Evolutionary conservation across 2,329 filamentous ascomycete genomes (phyloP).

Genomic region (Fusarium sp.): DNA sequence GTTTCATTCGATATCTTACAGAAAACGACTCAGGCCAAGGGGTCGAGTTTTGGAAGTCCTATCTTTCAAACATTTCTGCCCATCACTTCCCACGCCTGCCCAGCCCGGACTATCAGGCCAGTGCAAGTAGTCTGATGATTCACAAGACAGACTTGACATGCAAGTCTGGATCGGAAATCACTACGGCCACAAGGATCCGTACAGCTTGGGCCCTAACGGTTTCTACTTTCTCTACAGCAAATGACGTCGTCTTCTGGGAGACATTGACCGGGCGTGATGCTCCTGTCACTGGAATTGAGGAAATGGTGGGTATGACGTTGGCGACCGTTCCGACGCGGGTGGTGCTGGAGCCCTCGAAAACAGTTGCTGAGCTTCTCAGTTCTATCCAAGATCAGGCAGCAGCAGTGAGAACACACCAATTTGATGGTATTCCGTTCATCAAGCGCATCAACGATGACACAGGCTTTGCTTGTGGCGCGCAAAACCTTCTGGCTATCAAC

Average conservation of each 20-base stretch:
- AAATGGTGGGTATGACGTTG: constrained; percentile 36
- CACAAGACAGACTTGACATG: neutral
- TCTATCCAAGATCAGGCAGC: constrained; percentile 29
- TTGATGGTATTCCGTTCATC: constrained; percentile 36
- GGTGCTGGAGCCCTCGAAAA: neutral
- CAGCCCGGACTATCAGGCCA: constrained; percentile 25
- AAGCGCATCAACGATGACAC: constrained; percentile 32
- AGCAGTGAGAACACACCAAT: constrained; percentile 24
- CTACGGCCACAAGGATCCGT: constrained; percentile 34
- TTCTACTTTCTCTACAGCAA: constrained; percentile 28
- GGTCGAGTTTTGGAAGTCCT: constrained; percentile 33
- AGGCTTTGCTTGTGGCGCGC: constrained; percentile 31
- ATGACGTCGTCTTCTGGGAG: constrained; percentile 43
- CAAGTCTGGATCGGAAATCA: constrained; percentile 29
- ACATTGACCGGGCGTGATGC: constrained; percentile 42
- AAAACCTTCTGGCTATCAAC: constrained; percentile 43
- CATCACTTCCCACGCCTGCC: constrained; percentile 43
- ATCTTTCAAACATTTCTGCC: constrained; percentile 22
- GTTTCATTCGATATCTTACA: constrained; percentile 31
- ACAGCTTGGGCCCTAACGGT: constrained; percentile 43
- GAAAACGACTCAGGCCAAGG: constrained; percentile 6
- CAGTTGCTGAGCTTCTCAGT: constrained; percentile 10
- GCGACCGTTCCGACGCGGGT: constrained; percentile 37
- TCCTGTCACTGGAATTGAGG: constrained; percentile 34
- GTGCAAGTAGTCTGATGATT: constrained; percentile 32